A percentile compares a stretch with the other conserved stretches of the same genome.
phyloP scores from a whole-genome alignment of 139 green algal genomes.

The Asterochloris erici region DNA sequence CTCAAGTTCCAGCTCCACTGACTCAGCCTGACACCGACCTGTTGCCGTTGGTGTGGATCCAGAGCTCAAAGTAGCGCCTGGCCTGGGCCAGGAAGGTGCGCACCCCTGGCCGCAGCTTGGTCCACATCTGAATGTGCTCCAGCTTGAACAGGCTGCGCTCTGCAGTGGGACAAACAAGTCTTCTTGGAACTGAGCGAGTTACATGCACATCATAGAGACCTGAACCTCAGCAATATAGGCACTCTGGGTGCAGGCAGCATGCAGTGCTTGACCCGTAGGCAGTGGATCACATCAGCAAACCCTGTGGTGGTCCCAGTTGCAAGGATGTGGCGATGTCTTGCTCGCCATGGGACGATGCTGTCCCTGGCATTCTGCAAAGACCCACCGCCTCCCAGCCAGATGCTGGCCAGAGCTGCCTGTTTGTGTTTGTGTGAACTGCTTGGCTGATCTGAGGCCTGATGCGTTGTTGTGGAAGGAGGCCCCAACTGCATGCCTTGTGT shows the following conservation, averaged over 20 bases:
- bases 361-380: too few relatives aligned
- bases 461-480: neutral
- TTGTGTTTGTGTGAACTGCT: neutral
- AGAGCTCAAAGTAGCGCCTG: constrained; percentile 72
- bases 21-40: neutral
- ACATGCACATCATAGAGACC: too few relatives aligned
- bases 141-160: constrained; percentile 19
- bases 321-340: too few relatives aligned
- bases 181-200: too few relatives aligned
- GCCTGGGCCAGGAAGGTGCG: constrained; percentile 58
- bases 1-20: neutral
- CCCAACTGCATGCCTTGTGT: neutral
- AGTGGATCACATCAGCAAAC: too few relatives aligned
- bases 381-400: too few relatives aligned
- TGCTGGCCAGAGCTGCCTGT: too few relatives aligned
- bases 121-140: constrained; percentile 72
- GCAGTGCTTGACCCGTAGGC: too few relatives aligned
- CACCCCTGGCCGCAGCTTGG: constrained; percentile 85
- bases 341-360: too few relatives aligned
- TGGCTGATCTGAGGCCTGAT: neutral
- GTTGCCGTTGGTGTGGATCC: constrained; percentile 97
- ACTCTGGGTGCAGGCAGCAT: too few relatives aligned
- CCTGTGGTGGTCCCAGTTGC: too few relatives aligned
- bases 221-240: too few relatives aligned
- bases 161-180: neutral